A percentile compares a stretch with the other conserved stretches of the same genome.
phyloP scores from a whole-genome alignment of 768 basidiomycete genomes.

The Mycena olivaceomarginata region DNA sequence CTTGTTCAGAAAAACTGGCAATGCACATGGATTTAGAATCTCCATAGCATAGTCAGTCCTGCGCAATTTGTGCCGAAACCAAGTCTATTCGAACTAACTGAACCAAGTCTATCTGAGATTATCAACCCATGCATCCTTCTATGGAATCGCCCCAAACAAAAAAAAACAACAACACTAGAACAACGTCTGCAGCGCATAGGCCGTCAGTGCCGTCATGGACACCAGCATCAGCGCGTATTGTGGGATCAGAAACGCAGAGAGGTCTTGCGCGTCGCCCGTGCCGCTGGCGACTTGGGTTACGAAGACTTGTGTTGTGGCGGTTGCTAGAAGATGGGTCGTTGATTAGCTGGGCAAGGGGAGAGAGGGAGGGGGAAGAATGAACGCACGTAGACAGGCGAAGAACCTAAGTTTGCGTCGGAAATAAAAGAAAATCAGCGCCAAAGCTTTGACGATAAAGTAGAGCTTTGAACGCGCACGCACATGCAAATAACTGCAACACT shows the following conservation, averaged over 20 bases:
- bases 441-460: no score
- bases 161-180: neutral
- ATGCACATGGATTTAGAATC: no score
- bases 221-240: slow-evolving; percentile 53
- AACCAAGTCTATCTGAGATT: no score
- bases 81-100: no score
- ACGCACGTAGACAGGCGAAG: slow-evolving; percentile 11
- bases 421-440: no score
- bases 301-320: slow-evolving; percentile 59
- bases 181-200: slow-evolving; percentile 41
- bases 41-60: no score
- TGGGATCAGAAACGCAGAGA: slow-evolving; percentile 65
- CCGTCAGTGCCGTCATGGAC: slow-evolving; percentile 48
- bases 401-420: neutral
- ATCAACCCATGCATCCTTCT: no score
- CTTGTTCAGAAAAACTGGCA: no score
- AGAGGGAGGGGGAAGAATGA: no score
- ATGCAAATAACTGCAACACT: slow-evolving; percentile 70
- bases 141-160: neutral
- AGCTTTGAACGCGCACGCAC: neutral
- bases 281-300: slow-evolving; percentile 67
- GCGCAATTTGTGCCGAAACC: no score
- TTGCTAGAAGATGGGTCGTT: neutral
- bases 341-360: no score
- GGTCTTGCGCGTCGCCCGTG: slow-evolving; percentile 65